A percentile compares a stretch with the other conserved stretches of the same genome.
phyloP scores from a whole-genome alignment of 805 yeast genomes.

The Schizosaccharomyces japonicus region DNA sequence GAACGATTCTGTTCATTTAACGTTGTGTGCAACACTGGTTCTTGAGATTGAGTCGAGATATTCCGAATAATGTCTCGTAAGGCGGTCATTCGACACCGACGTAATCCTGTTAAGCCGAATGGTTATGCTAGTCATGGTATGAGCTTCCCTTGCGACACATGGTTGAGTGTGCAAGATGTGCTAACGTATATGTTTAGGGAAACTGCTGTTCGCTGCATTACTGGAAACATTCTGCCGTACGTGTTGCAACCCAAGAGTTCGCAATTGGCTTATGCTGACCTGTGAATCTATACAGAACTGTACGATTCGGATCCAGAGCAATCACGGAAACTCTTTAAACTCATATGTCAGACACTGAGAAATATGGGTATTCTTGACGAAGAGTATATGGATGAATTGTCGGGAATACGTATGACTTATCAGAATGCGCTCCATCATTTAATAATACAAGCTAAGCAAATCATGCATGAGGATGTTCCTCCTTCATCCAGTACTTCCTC shows the following conservation, averaged over 20 bases:
- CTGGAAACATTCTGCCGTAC: slow-evolving; percentile 3
- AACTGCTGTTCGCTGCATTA: not conserved
- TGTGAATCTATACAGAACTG: not conserved
- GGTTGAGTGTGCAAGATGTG: too few relatives aligned
- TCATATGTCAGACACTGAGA: slow-evolving; percentile 1
- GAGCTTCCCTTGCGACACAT: too few relatives aligned
- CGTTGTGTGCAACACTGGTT: too few relatives aligned
- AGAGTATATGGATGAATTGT: slow-evolving; percentile 3
- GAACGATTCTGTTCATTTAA: too few relatives aligned
- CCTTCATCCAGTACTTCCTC: too few relatives aligned
- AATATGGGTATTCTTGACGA: slow-evolving; percentile 2
- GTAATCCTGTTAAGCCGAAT: too few relatives aligned
- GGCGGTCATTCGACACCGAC: too few relatives aligned
- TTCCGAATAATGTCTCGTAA: too few relatives aligned
- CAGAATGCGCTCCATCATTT: not conserved
- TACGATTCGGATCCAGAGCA: slow-evolving; percentile 2
- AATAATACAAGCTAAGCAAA: not conserved
- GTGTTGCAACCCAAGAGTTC: not conserved
- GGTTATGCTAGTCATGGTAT: too few relatives aligned
- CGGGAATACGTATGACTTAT: not conserved
- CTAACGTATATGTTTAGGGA: not conserved
- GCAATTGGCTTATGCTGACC: not conserved
- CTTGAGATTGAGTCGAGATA: too few relatives aligned
- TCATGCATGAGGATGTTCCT: not conserved
- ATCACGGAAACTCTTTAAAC: not conserved